Evolutionary conservation across 2,329 filamentous ascomycete genomes (phyloP).

Genomic region (Diaporthe vexans): DNA sequence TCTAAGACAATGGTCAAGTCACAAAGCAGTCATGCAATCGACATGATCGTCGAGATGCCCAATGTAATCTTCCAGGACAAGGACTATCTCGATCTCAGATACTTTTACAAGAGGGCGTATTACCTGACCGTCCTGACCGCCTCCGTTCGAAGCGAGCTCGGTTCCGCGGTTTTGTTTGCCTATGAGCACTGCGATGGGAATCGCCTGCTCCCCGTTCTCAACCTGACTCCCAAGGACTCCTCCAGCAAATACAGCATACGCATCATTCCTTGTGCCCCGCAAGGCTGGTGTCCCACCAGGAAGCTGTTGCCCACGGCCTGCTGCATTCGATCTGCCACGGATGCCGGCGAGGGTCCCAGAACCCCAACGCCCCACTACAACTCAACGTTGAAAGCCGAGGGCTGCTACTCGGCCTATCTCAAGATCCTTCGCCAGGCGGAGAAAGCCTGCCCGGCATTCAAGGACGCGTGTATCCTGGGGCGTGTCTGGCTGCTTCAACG

Average conservation of each 20-base stretch:
- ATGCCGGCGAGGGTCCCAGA: constrained; percentile 55
- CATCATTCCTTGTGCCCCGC: constrained; percentile 81
- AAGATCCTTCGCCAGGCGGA: constrained; percentile 79
- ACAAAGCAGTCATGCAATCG: constrained; percentile 72
- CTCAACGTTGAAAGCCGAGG: constrained; percentile 83
- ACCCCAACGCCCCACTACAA: constrained; percentile 88
- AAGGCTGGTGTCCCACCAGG: constrained; percentile 75
- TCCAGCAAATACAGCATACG: constrained; percentile 70
- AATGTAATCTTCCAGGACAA: constrained; percentile 87
- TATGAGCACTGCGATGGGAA: constrained; percentile 82
- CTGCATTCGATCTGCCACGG: constrained; percentile 71
- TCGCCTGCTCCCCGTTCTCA: constrained; percentile 78
- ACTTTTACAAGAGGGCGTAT: constrained; percentile 95
- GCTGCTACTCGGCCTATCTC: constrained; percentile 79
- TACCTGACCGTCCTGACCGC: constrained; percentile 87
- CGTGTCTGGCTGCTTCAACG: constrained; percentile 91
- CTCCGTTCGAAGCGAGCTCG: constrained; percentile 72
- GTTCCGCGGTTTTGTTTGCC: constrained; percentile 66
- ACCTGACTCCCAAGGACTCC: constrained; percentile 50
- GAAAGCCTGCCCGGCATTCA: constrained; percentile 79
- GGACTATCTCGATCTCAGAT: constrained; percentile 92
- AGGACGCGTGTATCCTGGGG: constrained; percentile 88
- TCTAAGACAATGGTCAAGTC: constrained; percentile 79
- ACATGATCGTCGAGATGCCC: constrained; percentile 92
- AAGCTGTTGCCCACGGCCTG: constrained; percentile 81